phyloP scores from a whole-genome alignment of 345 rosid species.

The Syzygium oleosum region DNA sequence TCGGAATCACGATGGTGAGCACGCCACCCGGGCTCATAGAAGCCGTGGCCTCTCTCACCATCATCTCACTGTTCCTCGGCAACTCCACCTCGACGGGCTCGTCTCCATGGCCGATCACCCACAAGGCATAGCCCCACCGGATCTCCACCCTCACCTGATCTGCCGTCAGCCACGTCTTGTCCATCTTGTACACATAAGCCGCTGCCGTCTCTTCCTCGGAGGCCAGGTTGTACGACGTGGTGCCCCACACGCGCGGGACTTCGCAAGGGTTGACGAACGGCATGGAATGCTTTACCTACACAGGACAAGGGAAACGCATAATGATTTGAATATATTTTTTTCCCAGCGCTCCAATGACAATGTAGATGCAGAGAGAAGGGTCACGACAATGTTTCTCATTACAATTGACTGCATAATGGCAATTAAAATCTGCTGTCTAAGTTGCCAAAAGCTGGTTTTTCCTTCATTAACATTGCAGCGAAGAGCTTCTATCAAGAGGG shows the following conservation, averaged over 20 bases:
- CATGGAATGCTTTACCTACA: accelerated
- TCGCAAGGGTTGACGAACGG: accelerated
- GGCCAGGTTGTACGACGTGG: neutral
- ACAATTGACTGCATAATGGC: too few species aligned
- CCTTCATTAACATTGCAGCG: too few species aligned
- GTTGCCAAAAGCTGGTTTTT: too few species aligned
- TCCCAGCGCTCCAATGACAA: too few species aligned
- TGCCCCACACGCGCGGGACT: accelerated
- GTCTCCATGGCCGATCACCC: neutral
- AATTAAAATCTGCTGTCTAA: too few species aligned
- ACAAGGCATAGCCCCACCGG: accelerated
- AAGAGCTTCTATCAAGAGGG: too few species aligned
- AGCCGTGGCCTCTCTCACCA: neutral
- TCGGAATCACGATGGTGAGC: neutral
- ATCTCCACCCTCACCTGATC: neutral
- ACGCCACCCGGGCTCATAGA: accelerated
- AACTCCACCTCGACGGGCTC: neutral
- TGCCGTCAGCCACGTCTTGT: neutral
- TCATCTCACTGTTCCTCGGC: neutral
- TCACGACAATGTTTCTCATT: too few species aligned
- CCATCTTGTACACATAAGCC: neutral
- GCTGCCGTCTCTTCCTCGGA: neutral
- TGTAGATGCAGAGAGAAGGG: too few species aligned
- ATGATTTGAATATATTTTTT: neutral
- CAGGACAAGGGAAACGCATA: neutral